Conservation (phyloP, 2,329 filamentous ascomycete genomes). For the Pseudogymnoascus sp. region DNA sequence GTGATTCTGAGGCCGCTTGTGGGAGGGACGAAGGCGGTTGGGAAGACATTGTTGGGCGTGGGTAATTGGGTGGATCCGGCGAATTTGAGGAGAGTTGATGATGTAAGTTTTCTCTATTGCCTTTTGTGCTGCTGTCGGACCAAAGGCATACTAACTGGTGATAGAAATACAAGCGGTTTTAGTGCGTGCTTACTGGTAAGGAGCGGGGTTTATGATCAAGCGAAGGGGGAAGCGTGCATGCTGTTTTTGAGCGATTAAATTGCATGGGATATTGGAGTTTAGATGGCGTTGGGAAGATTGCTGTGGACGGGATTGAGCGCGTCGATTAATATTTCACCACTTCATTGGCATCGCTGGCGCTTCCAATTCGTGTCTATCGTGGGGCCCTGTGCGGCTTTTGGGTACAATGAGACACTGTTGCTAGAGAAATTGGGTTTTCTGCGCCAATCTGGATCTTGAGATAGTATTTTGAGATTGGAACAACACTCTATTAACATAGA, state of each 20-base stretch:
- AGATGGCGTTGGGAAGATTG: neutral
- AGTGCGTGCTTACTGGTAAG: neutral
- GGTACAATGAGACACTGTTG: neutral
- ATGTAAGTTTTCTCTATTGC: slow-evolving; percentile 61
- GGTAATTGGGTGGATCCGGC: slow-evolving; percentile 84
- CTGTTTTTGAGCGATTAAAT: slow-evolving; percentile 6
- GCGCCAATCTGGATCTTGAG: neutral
- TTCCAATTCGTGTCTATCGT: neutral
- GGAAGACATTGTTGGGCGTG: slow-evolving; percentile 82
- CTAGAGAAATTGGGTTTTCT: neutral
- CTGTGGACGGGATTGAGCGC: neutral
- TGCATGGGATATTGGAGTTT: slow-evolving; percentile 4
- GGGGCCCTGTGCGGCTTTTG: neutral
- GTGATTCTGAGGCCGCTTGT: slow-evolving; percentile 87
- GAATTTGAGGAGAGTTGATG: slow-evolving; percentile 73
- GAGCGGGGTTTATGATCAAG: neutral
- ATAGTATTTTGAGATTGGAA: slow-evolving; percentile 7
- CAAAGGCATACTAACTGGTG: slow-evolving; percentile 9
- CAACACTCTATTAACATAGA: neutral
- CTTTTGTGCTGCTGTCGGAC: neutral
- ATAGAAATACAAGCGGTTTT: slow-evolving; percentile 33
- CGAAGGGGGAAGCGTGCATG: neutral
- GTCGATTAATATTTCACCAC: slow-evolving; percentile 1
- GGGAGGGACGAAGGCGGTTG: slow-evolving; percentile 80
- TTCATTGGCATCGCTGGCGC: neutral